These are phyloP conservation scores for Flaveria sonorensis DNA, from an alignment of 129 eudicot genomes.

Conservation along the genomic window DNA sequence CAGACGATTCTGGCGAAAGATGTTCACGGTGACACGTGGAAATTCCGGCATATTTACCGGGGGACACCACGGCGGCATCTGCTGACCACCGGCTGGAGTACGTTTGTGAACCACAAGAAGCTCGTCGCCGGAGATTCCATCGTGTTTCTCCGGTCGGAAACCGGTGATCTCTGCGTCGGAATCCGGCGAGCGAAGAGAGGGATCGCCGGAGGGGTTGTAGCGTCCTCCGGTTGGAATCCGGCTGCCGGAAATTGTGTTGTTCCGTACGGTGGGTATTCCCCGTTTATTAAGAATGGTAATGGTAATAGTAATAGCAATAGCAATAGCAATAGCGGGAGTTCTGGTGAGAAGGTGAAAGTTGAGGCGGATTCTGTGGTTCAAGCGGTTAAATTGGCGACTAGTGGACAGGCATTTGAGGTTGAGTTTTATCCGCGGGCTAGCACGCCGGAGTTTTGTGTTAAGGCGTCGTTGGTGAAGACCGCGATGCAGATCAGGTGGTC, in stretches of 20 bases:
- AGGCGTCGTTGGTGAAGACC: constrained; percentile 70
- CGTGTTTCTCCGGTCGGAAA: constrained; percentile 84
- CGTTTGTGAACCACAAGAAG: constrained; percentile 93
- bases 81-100: constrained; percentile 96
- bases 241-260: constrained; percentile 59
- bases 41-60: constrained; percentile 85
- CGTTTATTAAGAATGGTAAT: constrained; percentile 37
- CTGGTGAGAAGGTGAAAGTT: constrained; percentile 46
- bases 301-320: constrained; percentile 26
- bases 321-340: constrained; percentile 34
- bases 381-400: constrained; percentile 66
- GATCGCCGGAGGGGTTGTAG: constrained; percentile 55
- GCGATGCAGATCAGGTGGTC: constrained; percentile 94
- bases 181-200: constrained; percentile 89
- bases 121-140: constrained; percentile 94
- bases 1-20: constrained; percentile 90
- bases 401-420: constrained; percentile 71
- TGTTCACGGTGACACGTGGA: constrained; percentile 95
- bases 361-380: constrained; percentile 70
- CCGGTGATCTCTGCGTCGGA: constrained; percentile 92
- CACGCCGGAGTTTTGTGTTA: constrained; percentile 94
- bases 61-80: constrained; percentile 96
- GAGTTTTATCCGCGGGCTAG: constrained; percentile 89
- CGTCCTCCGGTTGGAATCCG: constrained; percentile 75
- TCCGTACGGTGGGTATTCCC: constrained; percentile 82